Evolutionary conservation across 805 yeast species (phyloP).

Genomic region (Ogataea neopini): DNA sequence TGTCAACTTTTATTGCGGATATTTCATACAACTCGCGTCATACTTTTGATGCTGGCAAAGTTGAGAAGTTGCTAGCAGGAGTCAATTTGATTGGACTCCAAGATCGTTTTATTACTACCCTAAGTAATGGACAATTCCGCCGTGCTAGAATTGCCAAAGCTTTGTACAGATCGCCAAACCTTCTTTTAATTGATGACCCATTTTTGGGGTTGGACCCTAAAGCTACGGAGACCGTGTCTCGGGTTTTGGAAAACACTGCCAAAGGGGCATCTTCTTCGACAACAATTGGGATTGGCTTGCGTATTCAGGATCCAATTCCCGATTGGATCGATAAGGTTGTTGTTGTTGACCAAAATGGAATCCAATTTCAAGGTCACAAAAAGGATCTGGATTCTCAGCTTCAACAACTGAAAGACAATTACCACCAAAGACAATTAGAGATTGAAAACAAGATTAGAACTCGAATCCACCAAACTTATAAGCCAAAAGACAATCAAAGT

Average conservation of each 20-base stretch:
- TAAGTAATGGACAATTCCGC: conserved; percentile 93
- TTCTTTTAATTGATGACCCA: conserved; percentile 85
- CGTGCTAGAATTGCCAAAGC: conserved; percentile 85
- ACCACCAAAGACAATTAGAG: conserved; percentile 24
- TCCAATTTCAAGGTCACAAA: conserved; percentile 50
- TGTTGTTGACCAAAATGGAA: conserved; percentile 56
- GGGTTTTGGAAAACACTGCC: conserved; percentile 41
- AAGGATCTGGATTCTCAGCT: conserved; percentile 30
- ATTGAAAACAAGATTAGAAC: conserved; percentile 16
- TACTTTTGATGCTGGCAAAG: conserved; percentile 36
- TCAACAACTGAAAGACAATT: conserved; percentile 23
- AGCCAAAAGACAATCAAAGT: conserved; percentile 4
- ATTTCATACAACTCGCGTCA: conserved; percentile 48
- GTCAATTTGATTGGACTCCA: conserved; percentile 59
- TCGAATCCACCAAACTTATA: conserved; percentile 13
- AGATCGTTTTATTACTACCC: conserved; percentile 77
- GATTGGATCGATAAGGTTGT: conserved; percentile 77
- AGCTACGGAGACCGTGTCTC: conserved; percentile 62
- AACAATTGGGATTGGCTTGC: conserved; percentile 68
- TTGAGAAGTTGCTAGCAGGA: conserved; percentile 45
- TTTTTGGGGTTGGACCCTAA: conserved; percentile 86
- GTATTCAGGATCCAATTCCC: conserved; percentile 77
- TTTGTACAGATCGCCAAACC: conserved; percentile 59
- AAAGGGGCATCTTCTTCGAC: conserved; percentile 34
- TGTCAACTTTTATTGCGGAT: conserved; percentile 60